Conservation (phyloP, 805 yeast genomes). For the Cyberlindnera bimundalis region DNA sequence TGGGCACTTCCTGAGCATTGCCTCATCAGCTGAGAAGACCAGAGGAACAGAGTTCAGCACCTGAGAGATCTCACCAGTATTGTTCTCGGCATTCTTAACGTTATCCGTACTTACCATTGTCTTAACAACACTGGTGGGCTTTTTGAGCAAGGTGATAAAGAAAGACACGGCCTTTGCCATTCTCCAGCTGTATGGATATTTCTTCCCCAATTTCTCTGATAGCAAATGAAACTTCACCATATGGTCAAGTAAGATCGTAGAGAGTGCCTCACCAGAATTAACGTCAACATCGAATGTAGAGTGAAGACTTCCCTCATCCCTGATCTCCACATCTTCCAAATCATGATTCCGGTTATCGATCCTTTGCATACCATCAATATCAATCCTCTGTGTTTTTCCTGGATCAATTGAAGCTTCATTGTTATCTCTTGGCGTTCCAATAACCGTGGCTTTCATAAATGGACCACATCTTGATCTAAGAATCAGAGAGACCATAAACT, state of each 20-base stretch:
- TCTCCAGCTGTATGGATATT: slow-evolving; percentile 68
- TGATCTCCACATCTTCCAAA: slow-evolving; percentile 19
- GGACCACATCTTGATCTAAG: slow-evolving; percentile 47
- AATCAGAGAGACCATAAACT: slow-evolving; percentile 54
- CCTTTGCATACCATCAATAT: slow-evolving; percentile 12
- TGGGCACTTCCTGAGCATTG: slow-evolving; percentile 15
- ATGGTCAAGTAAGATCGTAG: slow-evolving; percentile 36
- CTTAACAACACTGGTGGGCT: slow-evolving; percentile 27
- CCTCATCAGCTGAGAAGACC: slow-evolving; percentile 23
- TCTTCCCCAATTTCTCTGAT: slow-evolving; percentile 45
- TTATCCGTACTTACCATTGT: slow-evolving; percentile 24
- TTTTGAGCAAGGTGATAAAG: slow-evolving; percentile 37
- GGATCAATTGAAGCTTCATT: slow-evolving; percentile 4
- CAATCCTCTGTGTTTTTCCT: slow-evolving; percentile 28
- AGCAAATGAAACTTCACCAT: slow-evolving; percentile 40
- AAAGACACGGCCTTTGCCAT: slow-evolving; percentile 53
- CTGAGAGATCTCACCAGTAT: slow-evolving; percentile 22
- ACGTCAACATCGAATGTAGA: slow-evolving; percentile 33
- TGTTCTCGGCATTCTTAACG: slow-evolving; percentile 20
- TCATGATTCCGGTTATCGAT: slow-evolving; percentile 26
- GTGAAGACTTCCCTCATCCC: slow-evolving; percentile 20
- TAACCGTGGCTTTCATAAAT: slow-evolving; percentile 27
- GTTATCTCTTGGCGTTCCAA: neutral
- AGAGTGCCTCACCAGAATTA: slow-evolving; percentile 35
- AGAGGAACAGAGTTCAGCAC: slow-evolving; percentile 26